These are phyloP conservation scores for Trichomonas gallinae DNA, from an alignment of 208 protist species.

Conservation along the genomic window DNA sequence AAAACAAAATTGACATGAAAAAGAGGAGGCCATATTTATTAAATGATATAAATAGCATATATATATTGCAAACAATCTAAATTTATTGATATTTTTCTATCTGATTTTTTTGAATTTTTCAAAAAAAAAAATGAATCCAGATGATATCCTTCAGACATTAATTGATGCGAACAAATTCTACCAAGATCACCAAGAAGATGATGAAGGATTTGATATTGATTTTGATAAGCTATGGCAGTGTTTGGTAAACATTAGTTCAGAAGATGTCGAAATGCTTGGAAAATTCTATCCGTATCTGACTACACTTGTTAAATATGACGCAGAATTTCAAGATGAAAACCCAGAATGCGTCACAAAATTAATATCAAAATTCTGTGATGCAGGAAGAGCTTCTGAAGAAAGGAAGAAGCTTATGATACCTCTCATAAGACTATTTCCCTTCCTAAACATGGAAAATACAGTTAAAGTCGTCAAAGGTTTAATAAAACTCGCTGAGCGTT, in stretches of 20 bases:
- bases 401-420: neutral
- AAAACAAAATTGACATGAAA: no score
- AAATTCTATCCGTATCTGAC: neutral
- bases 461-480: neutral
- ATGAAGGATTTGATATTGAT: neutral
- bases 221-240: neutral
- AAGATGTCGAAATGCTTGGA: neutral
- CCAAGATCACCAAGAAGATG: neutral
- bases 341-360: neutral
- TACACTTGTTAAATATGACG: neutral
- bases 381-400: neutral
- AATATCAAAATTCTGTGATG: neutral
- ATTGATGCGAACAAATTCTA: neutral
- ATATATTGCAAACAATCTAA: no score
- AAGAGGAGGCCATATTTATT: no score
- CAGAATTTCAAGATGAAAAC: neutral
- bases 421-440: neutral
- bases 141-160: neutral
- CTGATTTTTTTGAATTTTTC: no score
- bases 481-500: neutral
- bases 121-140: no score
- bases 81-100: no score
- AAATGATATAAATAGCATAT: no score
- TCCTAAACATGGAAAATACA: neutral
- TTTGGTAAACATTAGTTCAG: neutral